Base-by-base conservation (phyloP, 768 basidiomycete genomes). In the Kwoniella dendrophila region DNA sequence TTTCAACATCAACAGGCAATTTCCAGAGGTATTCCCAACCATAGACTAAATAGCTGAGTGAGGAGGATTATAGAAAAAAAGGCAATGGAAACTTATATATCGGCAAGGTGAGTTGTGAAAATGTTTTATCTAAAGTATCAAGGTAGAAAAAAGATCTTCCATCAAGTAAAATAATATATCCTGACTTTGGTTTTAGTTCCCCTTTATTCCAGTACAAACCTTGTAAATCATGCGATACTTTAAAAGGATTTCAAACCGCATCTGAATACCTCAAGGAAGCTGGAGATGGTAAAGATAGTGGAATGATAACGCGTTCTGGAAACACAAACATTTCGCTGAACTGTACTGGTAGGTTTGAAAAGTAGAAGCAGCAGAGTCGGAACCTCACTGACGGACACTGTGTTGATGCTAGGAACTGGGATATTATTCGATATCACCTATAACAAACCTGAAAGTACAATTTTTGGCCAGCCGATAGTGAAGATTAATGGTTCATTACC, bases 171-270 rank as follows among this genome's bases (percentile, higher is more conserved):
- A 6, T 6, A 11, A 43, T 6, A 20, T 10, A 43, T 11, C 11
- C 12, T 43, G 41, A 43, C 41, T n/a, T 43, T 43, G 12, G 20
- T 29, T 47, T 32, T 41, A 70, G 66, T 24, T 72, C 71, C 16
- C 71, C 71, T 4, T 45, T 72, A 18, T 66, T 72, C 59, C 33
- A 38, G 20, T 72, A 69, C 40, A 0, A 52, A 27, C 70, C 67
- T 27, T 72, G 70, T 59, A 62, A 57, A 50, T 62, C 49, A 36
- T 69, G 68, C 30, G 49, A 58, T 20, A 34, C 36, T 1, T 62
- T 56, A 18, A 24, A 26, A n/a, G 54, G 63, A 29, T 51, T 61
- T 36, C 16, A 33, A 16, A 40, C 36, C 14, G 48, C 56, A 8
- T 38, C 40, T 4, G 32, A 52, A 4, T 48, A 56, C 24, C 22